phyloP scores from a whole-genome alignment of 1,284 basidiomycete species.

The Puccinia triticina region DNA sequence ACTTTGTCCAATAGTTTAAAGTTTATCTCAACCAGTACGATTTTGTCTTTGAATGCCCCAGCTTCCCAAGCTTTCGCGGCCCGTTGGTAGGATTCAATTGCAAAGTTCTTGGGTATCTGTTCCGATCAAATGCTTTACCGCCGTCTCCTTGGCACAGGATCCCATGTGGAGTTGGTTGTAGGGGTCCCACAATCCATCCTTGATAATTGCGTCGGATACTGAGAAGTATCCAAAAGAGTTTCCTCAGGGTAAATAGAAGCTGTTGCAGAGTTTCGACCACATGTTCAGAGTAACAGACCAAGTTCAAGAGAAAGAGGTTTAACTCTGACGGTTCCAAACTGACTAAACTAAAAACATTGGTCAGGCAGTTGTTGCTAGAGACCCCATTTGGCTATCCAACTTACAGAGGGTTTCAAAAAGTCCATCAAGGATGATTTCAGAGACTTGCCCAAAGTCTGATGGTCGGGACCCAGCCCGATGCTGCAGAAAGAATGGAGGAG shows the following conservation, averaged over 20 bases:
- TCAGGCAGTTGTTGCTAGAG: too few species aligned
- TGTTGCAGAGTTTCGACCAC: conserved; percentile 59
- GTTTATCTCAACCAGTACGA: conserved; percentile 79
- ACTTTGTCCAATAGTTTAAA: conserved; percentile 89
- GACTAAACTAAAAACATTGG: too few species aligned
- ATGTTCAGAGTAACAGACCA: conserved; percentile 52
- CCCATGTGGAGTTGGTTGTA: conserved; percentile 97
- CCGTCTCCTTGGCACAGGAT: conserved; percentile 65
- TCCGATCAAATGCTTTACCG: conserved; percentile 60
- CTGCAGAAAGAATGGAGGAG: too few species aligned
- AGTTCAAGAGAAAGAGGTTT: conserved; percentile 30
- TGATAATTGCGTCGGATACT: conserved; percentile 82
- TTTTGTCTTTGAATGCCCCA: conserved; percentile 82
- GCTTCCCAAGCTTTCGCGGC: conserved; percentile 86
- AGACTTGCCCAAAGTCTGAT: too few species aligned
- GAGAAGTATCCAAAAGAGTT: conserved; percentile 88
- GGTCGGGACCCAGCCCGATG: too few species aligned
- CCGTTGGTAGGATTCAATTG: conserved; percentile 90
- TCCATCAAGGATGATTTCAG: too few species aligned
- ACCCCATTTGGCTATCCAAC: too few species aligned
- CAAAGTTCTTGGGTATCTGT: conserved; percentile 67
- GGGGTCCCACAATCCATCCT: conserved; percentile 92
- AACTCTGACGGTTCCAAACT: too few species aligned
- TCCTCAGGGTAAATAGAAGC: conserved; percentile 86
- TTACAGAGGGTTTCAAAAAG: too few species aligned